Evolutionary conservation across 2,329 filamentous ascomycete genomes (phyloP).

Genomic region (Colletotrichum sidae): DNA sequence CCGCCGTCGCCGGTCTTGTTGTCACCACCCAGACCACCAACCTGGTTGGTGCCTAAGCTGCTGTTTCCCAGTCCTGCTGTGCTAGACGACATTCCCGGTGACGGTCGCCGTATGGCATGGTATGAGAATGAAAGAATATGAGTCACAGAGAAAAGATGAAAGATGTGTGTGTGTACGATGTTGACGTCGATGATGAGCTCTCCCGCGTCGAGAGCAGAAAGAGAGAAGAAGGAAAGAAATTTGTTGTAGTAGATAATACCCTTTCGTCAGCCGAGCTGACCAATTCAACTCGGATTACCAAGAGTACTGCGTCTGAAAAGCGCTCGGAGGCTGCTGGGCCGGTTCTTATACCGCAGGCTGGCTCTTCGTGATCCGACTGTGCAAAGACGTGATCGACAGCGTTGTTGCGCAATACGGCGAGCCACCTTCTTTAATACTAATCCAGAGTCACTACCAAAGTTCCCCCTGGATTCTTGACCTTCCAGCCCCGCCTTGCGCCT

Average conservation of each 20-base stretch:
- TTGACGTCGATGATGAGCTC: conserved; percentile 13
- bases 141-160: conserved; percentile 8
- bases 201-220: background rate
- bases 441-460: background rate
- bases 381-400: conserved; percentile 9
- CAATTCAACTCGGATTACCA: background rate
- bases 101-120: background rate
- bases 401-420: conserved; percentile 3
- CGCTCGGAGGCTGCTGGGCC: background rate
- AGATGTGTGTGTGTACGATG: conserved; percentile 26
- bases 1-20: conserved; percentile 81
- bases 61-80: background rate
- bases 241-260: conserved; percentile 28
- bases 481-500: conserved; percentile 19
- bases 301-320: background rate
- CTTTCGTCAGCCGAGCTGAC: conserved; percentile 22
- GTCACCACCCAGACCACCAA: conserved; percentile 61
- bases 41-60: background rate
- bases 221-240: conserved; percentile 5
- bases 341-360: background rate
- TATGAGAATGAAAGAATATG: background rate
- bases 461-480: background rate
- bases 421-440: conserved; percentile 6
- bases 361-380: background rate
- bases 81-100: background rate